Conservation (phyloP, 2,329 filamentous ascomycete species). For the Thelonectria rubi region DNA sequence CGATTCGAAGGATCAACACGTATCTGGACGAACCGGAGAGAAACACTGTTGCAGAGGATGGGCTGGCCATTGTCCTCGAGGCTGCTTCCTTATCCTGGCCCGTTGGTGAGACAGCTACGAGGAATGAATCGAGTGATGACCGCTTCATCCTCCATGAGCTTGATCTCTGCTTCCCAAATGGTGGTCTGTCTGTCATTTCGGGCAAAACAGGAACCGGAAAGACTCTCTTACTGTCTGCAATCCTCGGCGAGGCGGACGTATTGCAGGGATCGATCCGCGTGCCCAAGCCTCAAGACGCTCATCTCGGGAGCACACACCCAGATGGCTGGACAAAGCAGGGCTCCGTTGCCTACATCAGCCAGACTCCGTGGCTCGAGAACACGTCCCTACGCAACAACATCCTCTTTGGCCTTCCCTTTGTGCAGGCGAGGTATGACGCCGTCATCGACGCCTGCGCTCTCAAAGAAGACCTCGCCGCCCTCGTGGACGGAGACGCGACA, state of each 20-base stretch:
- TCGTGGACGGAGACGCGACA: constrained; percentile 78
- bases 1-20: constrained; percentile 72
- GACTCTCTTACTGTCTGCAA: constrained; percentile 74
- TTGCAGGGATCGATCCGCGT: constrained; percentile 67
- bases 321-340: constrained; percentile 72
- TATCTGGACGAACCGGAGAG: constrained; percentile 75
- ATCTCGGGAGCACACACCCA: constrained; percentile 67
- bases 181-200: constrained; percentile 77
- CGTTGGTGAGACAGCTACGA: constrained; percentile 56
- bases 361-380: constrained; percentile 87
- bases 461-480: constrained; percentile 76
- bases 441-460: constrained; percentile 77
- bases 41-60: constrained; percentile 60
- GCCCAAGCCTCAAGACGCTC: constrained; percentile 55
- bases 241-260: constrained; percentile 78
- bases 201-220: constrained; percentile 82
- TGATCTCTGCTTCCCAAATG: constrained; percentile 70
- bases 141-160: constrained; percentile 71
- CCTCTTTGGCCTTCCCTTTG: constrained; percentile 75
- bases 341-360: constrained; percentile 76
- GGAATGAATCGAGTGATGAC: constrained; percentile 60
- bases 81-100: constrained; percentile 78
- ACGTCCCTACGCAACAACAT: constrained; percentile 80
- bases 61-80: constrained; percentile 69
- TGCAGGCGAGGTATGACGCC: constrained; percentile 71